Conservation (phyloP, 306 rosid genomes). For the Trifolium dubium region DNA sequence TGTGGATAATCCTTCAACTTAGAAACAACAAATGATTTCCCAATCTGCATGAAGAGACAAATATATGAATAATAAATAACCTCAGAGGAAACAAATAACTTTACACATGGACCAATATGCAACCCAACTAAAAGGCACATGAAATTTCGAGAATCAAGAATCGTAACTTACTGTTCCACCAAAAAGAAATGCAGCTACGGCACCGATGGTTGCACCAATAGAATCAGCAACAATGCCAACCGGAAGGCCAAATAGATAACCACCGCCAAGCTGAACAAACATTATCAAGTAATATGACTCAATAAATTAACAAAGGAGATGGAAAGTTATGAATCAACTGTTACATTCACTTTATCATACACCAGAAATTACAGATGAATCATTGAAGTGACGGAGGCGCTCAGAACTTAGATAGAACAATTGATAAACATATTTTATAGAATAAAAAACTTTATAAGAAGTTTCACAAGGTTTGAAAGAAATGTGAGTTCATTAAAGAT, state of each 20-base stretch:
- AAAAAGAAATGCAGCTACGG: slow-evolving; percentile 82
- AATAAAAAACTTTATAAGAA: not conserved
- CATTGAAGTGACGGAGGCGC: not conserved
- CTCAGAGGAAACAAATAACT: slow-evolving; percentile 30
- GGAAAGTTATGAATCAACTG: not conserved
- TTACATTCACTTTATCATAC: not conserved
- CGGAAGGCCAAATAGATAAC: slow-evolving; percentile 89
- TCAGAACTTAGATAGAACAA: not conserved
- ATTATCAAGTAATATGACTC: not conserved
- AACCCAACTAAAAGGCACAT: slow-evolving; percentile 5
- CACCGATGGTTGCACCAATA: slow-evolving; percentile 82
- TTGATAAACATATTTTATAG: not conserved
- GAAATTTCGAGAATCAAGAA: slow-evolving; percentile 19
- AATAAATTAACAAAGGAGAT: too few relatives aligned
- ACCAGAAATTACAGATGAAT: not conserved
- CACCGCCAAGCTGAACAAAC: slow-evolving; percentile 86
- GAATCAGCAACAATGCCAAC: slow-evolving; percentile 86
- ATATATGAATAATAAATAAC: slow-evolving; percentile 29
- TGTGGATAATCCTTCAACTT: slow-evolving; percentile 93
- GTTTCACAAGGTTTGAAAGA: slow-evolving; percentile 4
- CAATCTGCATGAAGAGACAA: slow-evolving; percentile 64
- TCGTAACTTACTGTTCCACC: slow-evolving; percentile 79
- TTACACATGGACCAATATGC: slow-evolving; percentile 29
- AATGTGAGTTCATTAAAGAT: slow-evolving; percentile 20
- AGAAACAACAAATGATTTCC: slow-evolving; percentile 70